phyloP scores from a whole-genome alignment of 495 filamentous ascomycete species.

The Penicillium bialowiezense region DNA sequence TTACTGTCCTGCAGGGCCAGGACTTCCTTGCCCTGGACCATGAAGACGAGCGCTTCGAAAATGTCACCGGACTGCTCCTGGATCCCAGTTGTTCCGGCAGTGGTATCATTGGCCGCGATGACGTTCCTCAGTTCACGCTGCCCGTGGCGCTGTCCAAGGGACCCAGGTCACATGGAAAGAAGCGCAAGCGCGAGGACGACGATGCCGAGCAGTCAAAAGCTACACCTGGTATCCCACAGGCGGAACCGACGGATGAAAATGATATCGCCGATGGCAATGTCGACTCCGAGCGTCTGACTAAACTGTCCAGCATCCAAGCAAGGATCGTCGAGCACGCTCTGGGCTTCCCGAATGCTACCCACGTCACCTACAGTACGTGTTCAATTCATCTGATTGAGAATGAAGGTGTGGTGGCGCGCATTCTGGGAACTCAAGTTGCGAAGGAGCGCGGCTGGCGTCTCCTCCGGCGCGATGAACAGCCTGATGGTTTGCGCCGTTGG shows the following conservation, averaged over 20 bases:
- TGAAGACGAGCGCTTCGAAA: slow-evolving; percentile 41
- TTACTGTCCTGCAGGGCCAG: slow-evolving; percentile 62
- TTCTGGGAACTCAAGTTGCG: slow-evolving; percentile 64
- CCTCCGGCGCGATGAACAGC: slow-evolving; percentile 65
- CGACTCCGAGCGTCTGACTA: slow-evolving; percentile 54
- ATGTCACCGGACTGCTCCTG: slow-evolving; percentile 72
- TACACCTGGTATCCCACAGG: slow-evolving; percentile 7
- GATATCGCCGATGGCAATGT: slow-evolving; percentile 25
- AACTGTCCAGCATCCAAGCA: slow-evolving; percentile 75
- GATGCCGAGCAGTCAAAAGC: slow-evolving; percentile 14
- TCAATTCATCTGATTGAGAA: slow-evolving; percentile 86
- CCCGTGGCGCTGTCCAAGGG: slow-evolving; percentile 27
- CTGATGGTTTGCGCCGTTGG: slow-evolving; percentile 69
- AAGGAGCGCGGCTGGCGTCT: slow-evolving; percentile 71
- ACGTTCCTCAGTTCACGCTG: slow-evolving; percentile 57
- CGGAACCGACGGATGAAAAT: slow-evolving; percentile 34
- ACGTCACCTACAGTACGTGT: slow-evolving; percentile 89
- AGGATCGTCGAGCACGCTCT: slow-evolving; percentile 79
- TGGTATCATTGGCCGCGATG: slow-evolving; percentile 86
- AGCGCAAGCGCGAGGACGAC: slow-evolving; percentile 37
- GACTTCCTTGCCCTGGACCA: slow-evolving; percentile 82
- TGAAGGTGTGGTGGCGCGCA: slow-evolving; percentile 72
- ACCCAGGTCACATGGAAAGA: slow-evolving; percentile 36
- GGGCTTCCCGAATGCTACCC: slow-evolving; percentile 69
- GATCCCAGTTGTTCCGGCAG: slow-evolving; percentile 95